Evolutionary conservation across 306 rosid genomes (phyloP), one percentile per base, ranked within the genome.

Genomic region (Cicer bijugum): DNA sequence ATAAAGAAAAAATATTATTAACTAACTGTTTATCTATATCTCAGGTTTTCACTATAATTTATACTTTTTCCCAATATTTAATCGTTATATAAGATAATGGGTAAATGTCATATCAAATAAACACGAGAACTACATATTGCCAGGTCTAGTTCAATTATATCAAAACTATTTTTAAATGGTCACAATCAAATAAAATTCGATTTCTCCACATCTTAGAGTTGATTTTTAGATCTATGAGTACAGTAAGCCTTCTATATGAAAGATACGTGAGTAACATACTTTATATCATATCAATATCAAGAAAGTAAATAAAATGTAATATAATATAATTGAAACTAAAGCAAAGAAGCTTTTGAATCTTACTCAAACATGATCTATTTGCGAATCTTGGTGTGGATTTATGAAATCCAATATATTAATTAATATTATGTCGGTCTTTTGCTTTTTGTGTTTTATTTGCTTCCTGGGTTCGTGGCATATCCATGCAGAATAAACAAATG

Each of bases 201-300:
- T 55, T 37, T 59, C 39, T 59, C 44, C 17, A 12, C n/a, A 35
- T 33, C 9, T 33, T 59, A 33, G 65, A 33, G 65, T 17, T 33
- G 33, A 59, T 12, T 37, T 33, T 59, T 33, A 59, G 42, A 59
- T 15, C 17, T 20, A 23, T 57, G 63, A 57, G 65, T 12, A 12
- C 35, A 59, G 65, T 33, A 59, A 59, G 19, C 65, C 12, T 37
- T 33, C 17, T 16, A 16, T 16, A 16, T 73, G 75, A 77, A 68
- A 77, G 84, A 68, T 80, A 84, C 80, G 50, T 61, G 78, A 80
- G 80, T 72, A 53, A 72, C 73, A 60, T 72, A 28, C 61, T 80
- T 72, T 72, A 66, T 76, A 68, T 50, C 47, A 65, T 42, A 67
- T 40, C 51, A 14, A 23, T 75, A 70, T 75, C 47, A 69, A 2